A percentile compares a stretch with the other conserved stretches of the same genome.
These are phyloP conservation scores for Davidsoniella virescens DNA, from an alignment of 2,329 filamentous ascomycete genomes.

Conservation along the genomic window DNA sequence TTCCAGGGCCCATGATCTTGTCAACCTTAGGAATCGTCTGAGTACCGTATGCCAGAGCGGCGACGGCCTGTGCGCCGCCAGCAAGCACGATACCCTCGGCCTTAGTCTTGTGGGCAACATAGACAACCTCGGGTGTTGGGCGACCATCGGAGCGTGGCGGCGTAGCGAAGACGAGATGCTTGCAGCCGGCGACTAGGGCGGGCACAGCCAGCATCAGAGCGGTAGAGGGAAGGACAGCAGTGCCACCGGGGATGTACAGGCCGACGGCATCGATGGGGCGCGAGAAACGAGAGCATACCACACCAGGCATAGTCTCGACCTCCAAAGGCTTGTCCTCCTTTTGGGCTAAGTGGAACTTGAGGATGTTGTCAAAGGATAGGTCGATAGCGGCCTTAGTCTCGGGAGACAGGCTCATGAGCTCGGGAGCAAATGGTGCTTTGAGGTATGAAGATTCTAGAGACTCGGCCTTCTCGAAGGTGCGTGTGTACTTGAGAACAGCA, in stretches of 20 bases:
- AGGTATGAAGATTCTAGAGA: constrained; percentile 79
- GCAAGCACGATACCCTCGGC: constrained; percentile 92
- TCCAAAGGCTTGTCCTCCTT: constrained; percentile 64
- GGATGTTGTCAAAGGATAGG: constrained; percentile 83
- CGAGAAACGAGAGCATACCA: constrained; percentile 83
- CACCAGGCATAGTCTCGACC: constrained; percentile 96
- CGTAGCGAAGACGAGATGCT: constrained; percentile 84
- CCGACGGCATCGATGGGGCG: constrained; percentile 92
- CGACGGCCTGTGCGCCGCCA: constrained; percentile 87
- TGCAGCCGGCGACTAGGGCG: constrained; percentile 91
- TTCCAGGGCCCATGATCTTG: constrained; percentile 94
- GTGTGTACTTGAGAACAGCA: constrained; percentile 79
- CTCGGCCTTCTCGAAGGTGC: constrained; percentile 95
- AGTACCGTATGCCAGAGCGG: constrained; percentile 93
- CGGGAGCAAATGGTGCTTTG: constrained; percentile 70
- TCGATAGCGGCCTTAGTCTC: constrained; percentile 92
- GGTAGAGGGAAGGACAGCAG: constrained; percentile 89
- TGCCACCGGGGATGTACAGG: constrained; percentile 88
- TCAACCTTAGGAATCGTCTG: constrained; percentile 91
- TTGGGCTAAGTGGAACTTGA: constrained; percentile 84
- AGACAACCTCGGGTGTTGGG: constrained; percentile 92
- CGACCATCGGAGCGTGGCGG: constrained; percentile 80
- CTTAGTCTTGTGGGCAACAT: constrained; percentile 90
- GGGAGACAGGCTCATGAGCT: constrained; percentile 67
- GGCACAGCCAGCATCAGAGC: constrained; percentile 97